Conservation (phyloP, 228 moss, liverwort and hornwort genomes). For the Sphagnum magellanicum region DNA sequence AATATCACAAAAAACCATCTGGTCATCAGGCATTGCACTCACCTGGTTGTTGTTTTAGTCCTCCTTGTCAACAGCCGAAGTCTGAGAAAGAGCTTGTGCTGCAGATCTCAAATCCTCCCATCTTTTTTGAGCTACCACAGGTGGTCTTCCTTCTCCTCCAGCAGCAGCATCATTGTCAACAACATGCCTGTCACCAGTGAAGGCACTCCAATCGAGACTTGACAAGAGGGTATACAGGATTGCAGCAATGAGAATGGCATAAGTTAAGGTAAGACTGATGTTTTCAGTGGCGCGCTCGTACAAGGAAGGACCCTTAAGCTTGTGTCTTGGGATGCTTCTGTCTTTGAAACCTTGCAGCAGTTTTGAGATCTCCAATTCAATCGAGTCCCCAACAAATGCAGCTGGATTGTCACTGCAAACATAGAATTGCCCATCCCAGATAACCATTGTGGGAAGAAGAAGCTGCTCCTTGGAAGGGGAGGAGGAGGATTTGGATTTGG, state of each 20-base stretch:
- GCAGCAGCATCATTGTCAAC: too few species aligned
- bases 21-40: too few species aligned
- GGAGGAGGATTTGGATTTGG: neutral
- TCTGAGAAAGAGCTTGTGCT: too few species aligned
- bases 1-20: too few species aligned
- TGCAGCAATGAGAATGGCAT: constrained; percentile 11
- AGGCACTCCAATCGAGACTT: constrained; percentile 33
- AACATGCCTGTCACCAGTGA: constrained; percentile 15
- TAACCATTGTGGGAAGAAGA: constrained; percentile 56
- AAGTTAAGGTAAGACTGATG: constrained; percentile 8
- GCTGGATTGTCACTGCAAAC: constrained; percentile 42
- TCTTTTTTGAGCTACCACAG: too few species aligned
- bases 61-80: too few species aligned
- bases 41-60: too few species aligned
- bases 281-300: constrained; percentile 45
- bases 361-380: constrained; percentile 52
- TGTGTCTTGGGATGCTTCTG: constrained; percentile 28
- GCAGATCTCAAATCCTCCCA: too few species aligned
- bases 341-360: constrained; percentile 55
- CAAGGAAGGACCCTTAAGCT: constrained; percentile 44
- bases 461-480: too few species aligned
- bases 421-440: constrained; percentile 66
- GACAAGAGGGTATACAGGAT: constrained; percentile 23
- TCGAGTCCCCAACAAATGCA: constrained; percentile 40
- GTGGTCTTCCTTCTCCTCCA: too few species aligned